Percentiles rank a stretch among this genome's conserved stretches.
These are phyloP conservation scores for Baorangia bicolor DNA, from an alignment of 768 basidiomycete genomes.

Conservation along the genomic window DNA sequence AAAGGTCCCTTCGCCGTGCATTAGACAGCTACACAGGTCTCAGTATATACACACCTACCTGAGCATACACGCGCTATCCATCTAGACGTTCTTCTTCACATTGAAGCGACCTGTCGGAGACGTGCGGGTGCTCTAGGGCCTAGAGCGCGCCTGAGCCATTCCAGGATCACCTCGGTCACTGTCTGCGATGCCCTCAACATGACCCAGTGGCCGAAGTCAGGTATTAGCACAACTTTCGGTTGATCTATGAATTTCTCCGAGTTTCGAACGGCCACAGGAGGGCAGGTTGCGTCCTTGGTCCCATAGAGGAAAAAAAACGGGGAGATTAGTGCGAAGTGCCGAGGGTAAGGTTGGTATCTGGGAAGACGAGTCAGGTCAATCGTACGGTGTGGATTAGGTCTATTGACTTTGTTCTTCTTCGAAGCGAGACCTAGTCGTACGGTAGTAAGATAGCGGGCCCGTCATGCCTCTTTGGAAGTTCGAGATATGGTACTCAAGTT, in stretches of 20 bases:
- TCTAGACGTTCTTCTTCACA: background rate
- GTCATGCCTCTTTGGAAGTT: constrained; percentile 52
- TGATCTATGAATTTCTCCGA: constrained; percentile 49
- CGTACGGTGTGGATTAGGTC: background rate
- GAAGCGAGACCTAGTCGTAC: constrained; percentile 56
- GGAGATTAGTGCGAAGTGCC: constrained; percentile 46
- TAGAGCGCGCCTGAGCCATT: constrained; percentile 40
- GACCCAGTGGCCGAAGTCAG: constrained; percentile 67
- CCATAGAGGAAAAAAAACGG: constrained; percentile 64
- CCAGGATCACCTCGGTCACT: constrained; percentile 47
- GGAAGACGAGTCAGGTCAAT: background rate
- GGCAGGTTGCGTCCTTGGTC: constrained; percentile 51
- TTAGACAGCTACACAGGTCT: background rate
- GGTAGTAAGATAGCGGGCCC: constrained; percentile 78
- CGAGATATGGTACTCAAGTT: constrained; percentile 51
- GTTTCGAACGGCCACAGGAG: constrained; percentile 40
- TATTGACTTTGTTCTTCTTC: constrained; percentile 58
- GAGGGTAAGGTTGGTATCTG: constrained; percentile 46
- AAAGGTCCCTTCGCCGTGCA: background rate
- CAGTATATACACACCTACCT: background rate
- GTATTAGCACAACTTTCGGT: constrained; percentile 50
- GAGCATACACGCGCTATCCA: background rate
- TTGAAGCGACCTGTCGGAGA: constrained; percentile 7
- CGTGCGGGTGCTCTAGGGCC: background rate
- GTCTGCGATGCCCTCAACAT: constrained; percentile 60